Evolutionary conservation across 306 rosid genomes (phyloP).

Genomic region (Malus sylvestris): DNA sequence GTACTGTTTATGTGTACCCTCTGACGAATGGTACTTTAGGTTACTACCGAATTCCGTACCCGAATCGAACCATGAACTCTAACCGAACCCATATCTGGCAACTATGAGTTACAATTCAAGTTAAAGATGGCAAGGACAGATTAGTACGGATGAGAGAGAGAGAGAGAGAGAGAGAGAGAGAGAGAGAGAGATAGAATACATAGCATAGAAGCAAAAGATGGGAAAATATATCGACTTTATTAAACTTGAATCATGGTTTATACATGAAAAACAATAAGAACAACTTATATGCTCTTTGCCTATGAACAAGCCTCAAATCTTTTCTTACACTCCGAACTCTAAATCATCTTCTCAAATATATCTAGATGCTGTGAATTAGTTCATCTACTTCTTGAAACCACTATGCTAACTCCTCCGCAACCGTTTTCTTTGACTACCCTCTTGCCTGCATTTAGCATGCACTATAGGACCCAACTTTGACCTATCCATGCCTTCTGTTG

Average conservation of each 20-base stretch:
- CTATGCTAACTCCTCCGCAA: constrained; percentile 44
- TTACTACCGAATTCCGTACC: no score
- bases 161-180: no score
- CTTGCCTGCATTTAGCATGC: constrained; percentile 87
- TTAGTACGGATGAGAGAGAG: no score
- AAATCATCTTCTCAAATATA: neutral
- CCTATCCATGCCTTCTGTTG: constrained; percentile 51
- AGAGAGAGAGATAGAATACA: no score
- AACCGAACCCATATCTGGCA: no score
- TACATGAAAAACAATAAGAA: neutral
- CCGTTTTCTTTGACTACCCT: constrained; percentile 70
- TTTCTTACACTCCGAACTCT: neutral
- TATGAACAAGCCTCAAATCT: neutral
- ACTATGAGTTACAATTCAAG: no score
- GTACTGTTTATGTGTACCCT: no score
- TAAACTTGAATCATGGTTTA: neutral
- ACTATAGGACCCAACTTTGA: constrained; percentile 76
- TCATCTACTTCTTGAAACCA: neutral
- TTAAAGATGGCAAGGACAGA: no score
- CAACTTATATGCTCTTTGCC: neutral
- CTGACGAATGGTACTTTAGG: no score
- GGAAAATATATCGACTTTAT: neutral
- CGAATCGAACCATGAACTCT: no score
- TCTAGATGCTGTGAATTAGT: neutral
- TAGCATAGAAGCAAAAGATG: no score